A percentile compares a stretch with the other conserved stretches of the same genome.
These are phyloP conservation scores for Tetraselmis chui DNA, from an alignment of 139 green algal genomes.

Conservation along the genomic window DNA sequence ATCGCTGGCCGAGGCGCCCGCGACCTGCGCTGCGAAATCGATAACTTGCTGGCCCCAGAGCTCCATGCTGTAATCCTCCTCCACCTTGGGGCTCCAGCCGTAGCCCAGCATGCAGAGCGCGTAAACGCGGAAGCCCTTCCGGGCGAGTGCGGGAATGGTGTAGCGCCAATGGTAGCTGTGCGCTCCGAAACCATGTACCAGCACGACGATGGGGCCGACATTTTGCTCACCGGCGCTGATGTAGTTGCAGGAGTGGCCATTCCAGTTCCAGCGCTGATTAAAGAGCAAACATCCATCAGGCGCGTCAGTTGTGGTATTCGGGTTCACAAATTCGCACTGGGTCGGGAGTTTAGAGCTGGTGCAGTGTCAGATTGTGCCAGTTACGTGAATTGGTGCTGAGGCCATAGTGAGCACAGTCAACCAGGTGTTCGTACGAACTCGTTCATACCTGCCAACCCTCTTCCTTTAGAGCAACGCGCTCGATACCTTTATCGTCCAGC, in stretches of 20 bases:
- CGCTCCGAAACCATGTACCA: slow-evolving; percentile 23
- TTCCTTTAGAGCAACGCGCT: neutral
- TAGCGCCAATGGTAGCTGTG: slow-evolving; percentile 12
- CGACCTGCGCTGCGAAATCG: slow-evolving; percentile 6
- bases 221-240: neutral
- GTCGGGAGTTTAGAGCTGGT: too few species aligned
- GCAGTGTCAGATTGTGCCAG: too few species aligned
- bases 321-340: too few species aligned
- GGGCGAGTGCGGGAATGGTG: slow-evolving; percentile 4
- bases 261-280: neutral
- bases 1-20: neutral
- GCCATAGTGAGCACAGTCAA: too few species aligned
- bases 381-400: too few species aligned
- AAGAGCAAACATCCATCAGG: too few species aligned
- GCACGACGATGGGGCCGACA: slow-evolving; percentile 5
- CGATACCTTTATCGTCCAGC: neutral
- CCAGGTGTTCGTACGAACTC: too few species aligned
- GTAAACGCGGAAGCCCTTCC: slow-evolving; percentile 10
- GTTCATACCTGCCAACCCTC: neutral
- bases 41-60: slow-evolving; percentile 17
- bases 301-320: too few species aligned
- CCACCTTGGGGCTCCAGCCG: slow-evolving; percentile 12
- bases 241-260: neutral
- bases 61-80: neutral
- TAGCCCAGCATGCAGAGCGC: slow-evolving; percentile 19